Percentiles rank a stretch among this genome's conserved stretches.
phyloP scores from a whole-genome alignment of 2,329 filamentous ascomycete genomes.

The Thelonectria olida region DNA sequence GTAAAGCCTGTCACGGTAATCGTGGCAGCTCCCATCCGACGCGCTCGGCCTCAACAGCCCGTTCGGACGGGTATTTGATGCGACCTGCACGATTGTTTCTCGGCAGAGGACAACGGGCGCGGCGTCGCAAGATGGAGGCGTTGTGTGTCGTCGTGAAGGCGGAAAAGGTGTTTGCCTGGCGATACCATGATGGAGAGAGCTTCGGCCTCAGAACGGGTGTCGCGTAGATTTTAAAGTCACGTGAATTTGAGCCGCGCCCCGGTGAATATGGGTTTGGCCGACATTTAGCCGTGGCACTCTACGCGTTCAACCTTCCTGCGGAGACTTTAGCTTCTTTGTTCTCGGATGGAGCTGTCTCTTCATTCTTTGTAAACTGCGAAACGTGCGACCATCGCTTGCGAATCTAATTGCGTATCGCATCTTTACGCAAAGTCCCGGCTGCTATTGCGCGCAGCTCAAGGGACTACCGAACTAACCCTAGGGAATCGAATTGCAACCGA shows the following conservation, averaged over 20 bases:
- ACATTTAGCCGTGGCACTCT: conserved; percentile 37
- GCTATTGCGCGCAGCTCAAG: conserved; percentile 12
- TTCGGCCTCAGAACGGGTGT: conserved; percentile 41
- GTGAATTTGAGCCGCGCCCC: conserved; percentile 44
- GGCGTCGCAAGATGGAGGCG: conserved; percentile 35
- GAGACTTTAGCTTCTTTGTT: neutral
- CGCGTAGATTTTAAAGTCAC: conserved; percentile 55
- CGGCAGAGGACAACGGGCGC: conserved; percentile 19
- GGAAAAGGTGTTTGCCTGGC: conserved; percentile 36
- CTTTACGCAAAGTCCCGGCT: conserved; percentile 12
- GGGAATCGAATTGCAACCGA: conserved; percentile 17
- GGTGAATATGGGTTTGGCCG: conserved; percentile 24
- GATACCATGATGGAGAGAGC: conserved; percentile 43
- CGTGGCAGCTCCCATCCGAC: conserved; percentile 59
- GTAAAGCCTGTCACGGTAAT: conserved; percentile 58
- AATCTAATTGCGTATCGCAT: conserved; percentile 12
- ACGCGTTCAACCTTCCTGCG: conserved; percentile 21
- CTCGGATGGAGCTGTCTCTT: neutral
- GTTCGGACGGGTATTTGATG: conserved; percentile 25
- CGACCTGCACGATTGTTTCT: conserved; percentile 13
- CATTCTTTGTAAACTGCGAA: neutral
- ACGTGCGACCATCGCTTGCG: neutral
- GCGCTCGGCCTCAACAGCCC: conserved; percentile 36
- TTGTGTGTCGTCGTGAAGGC: conserved; percentile 36
- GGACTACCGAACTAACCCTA: conserved; percentile 27